Percentiles rank a stretch among this genome's conserved stretches.
phyloP scores from a whole-genome alignment of 768 basidiomycete species.

The Rhizopogon vesiculosus region DNA sequence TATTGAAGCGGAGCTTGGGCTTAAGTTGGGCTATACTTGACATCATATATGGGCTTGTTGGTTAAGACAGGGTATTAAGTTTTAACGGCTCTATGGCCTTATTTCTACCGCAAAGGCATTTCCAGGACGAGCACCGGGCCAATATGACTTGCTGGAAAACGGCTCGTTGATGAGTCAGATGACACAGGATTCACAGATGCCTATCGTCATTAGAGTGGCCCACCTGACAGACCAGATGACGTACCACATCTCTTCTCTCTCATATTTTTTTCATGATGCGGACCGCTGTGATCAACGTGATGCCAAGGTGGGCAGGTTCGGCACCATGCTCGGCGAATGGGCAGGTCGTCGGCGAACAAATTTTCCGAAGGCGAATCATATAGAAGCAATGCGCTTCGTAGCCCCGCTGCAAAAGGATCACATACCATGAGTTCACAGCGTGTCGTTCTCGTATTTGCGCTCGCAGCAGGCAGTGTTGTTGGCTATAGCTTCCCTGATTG shows the following conservation, averaged over 20 bases:
- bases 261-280: not conserved
- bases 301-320: too few relatives aligned
- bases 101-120: not conserved
- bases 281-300: not conserved
- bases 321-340: not conserved
- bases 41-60: too few relatives aligned
- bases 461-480: not conserved
- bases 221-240: constrained; percentile 1
- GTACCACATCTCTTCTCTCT: not conserved
- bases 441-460: not conserved
- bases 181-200: not conserved
- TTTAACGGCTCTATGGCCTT: too few relatives aligned
- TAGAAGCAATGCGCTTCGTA: not conserved
- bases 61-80: not conserved
- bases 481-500: constrained; percentile 46
- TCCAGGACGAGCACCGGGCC: not conserved
- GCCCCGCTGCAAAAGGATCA: not conserved
- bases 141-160: too few relatives aligned
- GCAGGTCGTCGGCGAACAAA: not conserved
- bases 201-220: too few relatives aligned
- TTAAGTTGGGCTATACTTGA: too few relatives aligned
- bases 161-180: too few relatives aligned
- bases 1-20: not conserved
- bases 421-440: constrained; percentile 3
- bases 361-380: not conserved